These are phyloP conservation scores for Stachybotrys chlorohalonatus DNA, from an alignment of 2,329 filamentous ascomycete species.

Conservation along the genomic window DNA sequence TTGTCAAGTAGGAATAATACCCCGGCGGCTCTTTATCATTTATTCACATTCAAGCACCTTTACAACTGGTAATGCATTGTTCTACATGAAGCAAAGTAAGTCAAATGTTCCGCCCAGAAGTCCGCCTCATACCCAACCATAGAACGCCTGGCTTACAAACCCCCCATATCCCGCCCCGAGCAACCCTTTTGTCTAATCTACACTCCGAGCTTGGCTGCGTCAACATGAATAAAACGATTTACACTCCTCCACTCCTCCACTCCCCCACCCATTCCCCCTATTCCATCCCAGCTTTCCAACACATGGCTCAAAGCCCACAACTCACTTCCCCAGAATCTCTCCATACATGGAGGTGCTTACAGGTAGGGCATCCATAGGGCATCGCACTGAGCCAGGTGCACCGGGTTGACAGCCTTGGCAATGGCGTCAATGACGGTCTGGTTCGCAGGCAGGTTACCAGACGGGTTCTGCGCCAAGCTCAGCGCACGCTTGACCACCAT, in stretches of 20 bases:
- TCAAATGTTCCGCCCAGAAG: background rate
- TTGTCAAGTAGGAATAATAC: no score
- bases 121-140: background rate
- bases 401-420: constrained; percentile 84
- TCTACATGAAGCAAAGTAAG: background rate
- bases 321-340: background rate
- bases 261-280: background rate
- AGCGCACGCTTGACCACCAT: constrained; percentile 86
- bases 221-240: background rate
- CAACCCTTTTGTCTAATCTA: background rate
- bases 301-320: background rate
- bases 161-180: background rate
- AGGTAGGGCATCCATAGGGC: constrained; percentile 97
- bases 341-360: constrained; percentile 29
- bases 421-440: constrained; percentile 96
- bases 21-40: no score
- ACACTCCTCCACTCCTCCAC: background rate
- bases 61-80: no score
- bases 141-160: background rate
- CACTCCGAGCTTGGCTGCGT: background rate
- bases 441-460: constrained; percentile 80
- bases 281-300: background rate
- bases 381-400: constrained; percentile 81
- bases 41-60: no score
- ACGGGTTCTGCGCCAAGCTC: constrained; percentile 69